These are phyloP conservation scores for Prunus fruticosa DNA, from an alignment of 306 rosid genomes.

Conservation along the genomic window DNA sequence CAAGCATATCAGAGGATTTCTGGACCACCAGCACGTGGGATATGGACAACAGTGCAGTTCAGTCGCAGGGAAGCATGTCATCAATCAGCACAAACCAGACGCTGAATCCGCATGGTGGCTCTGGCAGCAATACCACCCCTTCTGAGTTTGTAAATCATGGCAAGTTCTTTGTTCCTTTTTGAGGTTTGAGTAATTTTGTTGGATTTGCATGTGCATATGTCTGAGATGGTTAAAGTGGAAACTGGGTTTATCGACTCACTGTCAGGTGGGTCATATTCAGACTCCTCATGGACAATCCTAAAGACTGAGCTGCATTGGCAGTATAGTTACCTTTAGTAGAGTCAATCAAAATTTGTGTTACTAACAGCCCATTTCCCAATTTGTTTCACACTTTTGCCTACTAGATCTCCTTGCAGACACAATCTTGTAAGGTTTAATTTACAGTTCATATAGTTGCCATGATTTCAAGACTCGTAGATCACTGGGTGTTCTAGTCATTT, in stretches of 20 bases:
- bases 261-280: background rate
- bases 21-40: constrained; percentile 93
- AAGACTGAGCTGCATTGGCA: background rate
- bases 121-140: constrained; percentile 45
- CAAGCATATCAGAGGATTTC: constrained; percentile 67
- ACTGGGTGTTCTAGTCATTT: background rate
- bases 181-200: constrained; percentile 11
- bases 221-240: background rate
- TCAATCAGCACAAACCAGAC: constrained; percentile 73
- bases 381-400: background rate
- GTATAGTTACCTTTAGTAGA: background rate
- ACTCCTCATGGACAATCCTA: constrained; percentile 1
- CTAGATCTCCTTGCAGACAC: background rate
- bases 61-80: constrained; percentile 86
- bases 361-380: background rate
- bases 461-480: background rate
- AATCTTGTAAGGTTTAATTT: background rate
- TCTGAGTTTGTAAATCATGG: constrained; percentile 78
- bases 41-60: constrained; percentile 89
- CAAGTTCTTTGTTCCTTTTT: constrained; percentile 18
- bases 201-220: background rate
- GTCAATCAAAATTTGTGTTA: background rate
- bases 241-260: background rate
- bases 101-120: constrained; percentile 49
- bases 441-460: background rate